phyloP scores from a whole-genome alignment of 108 stramenopile species.

The Discostella pseudostelligera region DNA sequence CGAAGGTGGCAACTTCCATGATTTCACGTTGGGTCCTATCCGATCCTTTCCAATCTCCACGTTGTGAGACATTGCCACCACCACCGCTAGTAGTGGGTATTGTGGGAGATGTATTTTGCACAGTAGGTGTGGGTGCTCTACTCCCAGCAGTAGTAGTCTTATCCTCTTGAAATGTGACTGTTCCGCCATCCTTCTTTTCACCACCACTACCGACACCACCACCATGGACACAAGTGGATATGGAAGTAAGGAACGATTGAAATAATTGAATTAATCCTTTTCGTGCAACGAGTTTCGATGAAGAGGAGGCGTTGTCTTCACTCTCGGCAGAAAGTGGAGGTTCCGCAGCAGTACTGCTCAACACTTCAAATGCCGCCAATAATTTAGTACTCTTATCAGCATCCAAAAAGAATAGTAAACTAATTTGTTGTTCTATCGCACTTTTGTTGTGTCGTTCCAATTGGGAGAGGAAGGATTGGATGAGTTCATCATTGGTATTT shows the following conservation, averaged over 20 bases:
- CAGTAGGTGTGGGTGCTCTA: constrained; percentile 45
- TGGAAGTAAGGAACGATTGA: constrained; percentile 64
- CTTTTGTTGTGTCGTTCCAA: constrained; percentile 38
- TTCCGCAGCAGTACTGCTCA: constrained; percentile 4
- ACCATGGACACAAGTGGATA: constrained; percentile 62
- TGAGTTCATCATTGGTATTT: constrained; percentile 46
- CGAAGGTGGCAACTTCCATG: constrained; percentile 68
- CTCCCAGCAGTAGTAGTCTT: constrained; percentile 20
- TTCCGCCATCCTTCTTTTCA: constrained; percentile 8
- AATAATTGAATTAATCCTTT: constrained; percentile 55
- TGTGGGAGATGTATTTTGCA: constrained; percentile 49
- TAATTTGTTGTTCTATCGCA: constrained; percentile 45
- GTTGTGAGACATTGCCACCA: constrained; percentile 16
- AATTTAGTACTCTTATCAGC: constrained; percentile 61
- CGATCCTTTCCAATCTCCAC: constrained; percentile 43
- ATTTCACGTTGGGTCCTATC: constrained; percentile 63
- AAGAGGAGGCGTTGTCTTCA: constrained; percentile 29
- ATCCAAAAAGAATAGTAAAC: constrained; percentile 67
- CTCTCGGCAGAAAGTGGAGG: background rate
- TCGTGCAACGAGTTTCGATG: constrained; percentile 29
- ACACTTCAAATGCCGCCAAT: constrained; percentile 52
- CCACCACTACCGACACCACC: background rate
- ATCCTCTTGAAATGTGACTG: constrained; percentile 1
- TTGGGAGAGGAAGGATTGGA: constrained; percentile 45
- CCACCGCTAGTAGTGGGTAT: constrained; percentile 25